Evolutionary conservation across 768 basidiomycete genomes (phyloP), one percentile per base, ranked within the genome.

Genomic region (Lepiota subincarnata): DNA sequence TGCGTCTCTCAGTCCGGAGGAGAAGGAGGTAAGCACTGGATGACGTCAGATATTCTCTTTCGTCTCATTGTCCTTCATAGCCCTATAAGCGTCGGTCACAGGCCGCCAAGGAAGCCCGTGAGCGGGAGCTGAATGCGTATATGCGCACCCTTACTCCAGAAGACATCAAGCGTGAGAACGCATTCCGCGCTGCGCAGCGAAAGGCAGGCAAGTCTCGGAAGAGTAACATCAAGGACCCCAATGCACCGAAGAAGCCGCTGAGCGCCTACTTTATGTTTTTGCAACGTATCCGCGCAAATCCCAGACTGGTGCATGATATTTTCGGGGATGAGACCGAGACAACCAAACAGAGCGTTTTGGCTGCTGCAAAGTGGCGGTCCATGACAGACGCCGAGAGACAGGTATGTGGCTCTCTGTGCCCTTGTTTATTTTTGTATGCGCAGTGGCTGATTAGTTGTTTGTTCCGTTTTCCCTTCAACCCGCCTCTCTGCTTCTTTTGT

Each of bases 251-350:
- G 83, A 96, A 96, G 65, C 94, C 94, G 5, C 81, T 96, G 40
- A 87, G 84, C 65, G 92, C 94, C 0, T 97, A 96, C 64, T 96
- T 97, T 59, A 89, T 95, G 85, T 97, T 94, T 75, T 68, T 96
- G 59, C 92, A 94, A 67, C 83, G 86, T 41, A 97, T 97, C 60
- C 79, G 94, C 56, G 86, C 89, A 49, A 84, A 89, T 62, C 80
- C 83, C 2, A 73, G 74, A 34, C 70, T 95, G n/a, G 88, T 91
- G 8, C 75, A 66, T 55, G 85, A 86, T 11, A 84, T 96, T 6
- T 96, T 95, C 70, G 90, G 87, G 8, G 87, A 89, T 49, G 92
- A 94, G 71, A 86, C 84, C 34, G 94, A 95, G 72, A 94, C 94
- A 7, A 95, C 94, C 50, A 91, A 89, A 69, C 94, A 97, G 75